Evolutionary conservation across 2,329 filamentous ascomycete genomes (phyloP), one percentile per base, ranked within the genome.

Genomic region (Colletotrichum sp.): DNA sequence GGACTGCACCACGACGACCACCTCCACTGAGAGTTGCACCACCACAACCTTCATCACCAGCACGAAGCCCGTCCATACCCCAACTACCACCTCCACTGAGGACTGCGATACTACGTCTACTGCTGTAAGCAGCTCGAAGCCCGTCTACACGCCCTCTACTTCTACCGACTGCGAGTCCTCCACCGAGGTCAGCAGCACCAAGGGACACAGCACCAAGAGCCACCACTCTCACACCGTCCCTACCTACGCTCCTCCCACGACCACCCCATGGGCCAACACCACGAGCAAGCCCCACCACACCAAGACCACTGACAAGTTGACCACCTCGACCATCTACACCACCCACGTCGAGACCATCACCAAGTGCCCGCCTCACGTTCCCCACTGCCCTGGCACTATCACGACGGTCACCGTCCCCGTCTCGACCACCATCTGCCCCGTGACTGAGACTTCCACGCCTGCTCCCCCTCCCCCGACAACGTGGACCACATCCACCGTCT

Each of bases 371-470:
- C 73, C 77, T 27, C 55, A 68, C 8, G 66, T 71, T 12, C 43
- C 77, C n/a, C 79, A 68, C 64, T 77, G 76, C 70, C 66, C 70
- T 18, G 30, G n/a, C 84, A 34, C 81, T 78, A 82, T 82, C 80
- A 85, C 83, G 72, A 87, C 85, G 70, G 81, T 84, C 82, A 84
- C 83, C 75, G 71, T 84, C 72, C 80, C 83, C 71, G 77, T 84
- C 79, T 84, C 84, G 74, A 86, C 84, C 82, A 86, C 84, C 68
- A 73, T 86, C 81, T 85, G 85, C 85, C 56, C 56, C 25, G 56
- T 61, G 30, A 64, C 60, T 32, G 60, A 64, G 60, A 28, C 16
- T 15, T 25, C 15, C 36, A 48, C 64, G 15, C 22, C 30, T n/a
- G 39, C 39, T n/a, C 28, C 66, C 12, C 15, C 48, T 22, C 66